Evolutionary conservation across 2,329 filamentous ascomycete species (phyloP), one percentile per base, ranked within the genome.

Genomic region (Fusarium continuum): DNA sequence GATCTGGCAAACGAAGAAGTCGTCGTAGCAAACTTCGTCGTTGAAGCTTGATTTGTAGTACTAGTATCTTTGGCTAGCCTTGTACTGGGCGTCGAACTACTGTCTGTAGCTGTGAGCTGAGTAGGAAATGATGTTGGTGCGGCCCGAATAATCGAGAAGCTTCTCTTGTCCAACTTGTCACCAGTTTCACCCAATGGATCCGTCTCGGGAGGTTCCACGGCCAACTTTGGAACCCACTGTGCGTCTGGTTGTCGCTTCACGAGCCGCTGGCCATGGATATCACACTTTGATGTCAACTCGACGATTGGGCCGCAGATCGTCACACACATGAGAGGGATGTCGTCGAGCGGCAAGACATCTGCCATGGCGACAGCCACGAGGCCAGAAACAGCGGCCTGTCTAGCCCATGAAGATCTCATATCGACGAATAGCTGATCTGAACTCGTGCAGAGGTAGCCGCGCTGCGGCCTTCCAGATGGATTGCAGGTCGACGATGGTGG

Each of bases 251-350:
- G 61, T 19, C 72, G 61, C 61, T 73, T 72, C 65, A 67, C 70
- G n/a, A 75, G 50, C 20, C 65, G 64, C 36, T 64, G 57, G 34
- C 66, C 53, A 45, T 71, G 65, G 8, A 70, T 51, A 59, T 72
- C 71, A 70, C 78, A 80, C 38, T 73, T 72, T 9, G 68, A 68
- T 26, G 76, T 75, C n/a, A 80, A 66, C 67, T 80, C 78, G 52
- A 80, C 76, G 43, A 80, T 75, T 46, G 78, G 78, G 5, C 77
- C 77, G 68, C 78, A 80, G 46, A 80, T 79, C 32, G 74, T 75
- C 29, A 76, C 76, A 55, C 78, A 80, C 47, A 71, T 69, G 19
- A 78, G 54, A 26, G 78, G 78, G 14, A 80, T 75, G 22, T 77
- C 74, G 19, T 76, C 68, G 11, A 73, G 68, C 16, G 70, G 71